Evolutionary conservation across 805 yeast genomes (phyloP).

Genomic region (Yarrowia divulgata): DNA sequence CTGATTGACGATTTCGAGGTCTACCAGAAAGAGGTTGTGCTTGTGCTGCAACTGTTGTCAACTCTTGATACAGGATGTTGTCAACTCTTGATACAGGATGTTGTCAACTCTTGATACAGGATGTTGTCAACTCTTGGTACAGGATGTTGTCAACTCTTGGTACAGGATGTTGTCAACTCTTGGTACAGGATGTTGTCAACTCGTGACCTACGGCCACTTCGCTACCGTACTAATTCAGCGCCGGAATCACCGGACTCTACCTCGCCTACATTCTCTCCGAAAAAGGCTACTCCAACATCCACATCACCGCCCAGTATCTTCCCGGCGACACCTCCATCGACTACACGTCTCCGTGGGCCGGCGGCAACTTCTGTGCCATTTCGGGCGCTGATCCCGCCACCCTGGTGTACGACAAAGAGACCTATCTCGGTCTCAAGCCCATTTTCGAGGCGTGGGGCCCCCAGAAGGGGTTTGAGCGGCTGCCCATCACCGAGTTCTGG

Average conservation of each 20-base stretch:
- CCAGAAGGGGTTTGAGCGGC: slow-evolving; percentile 60
- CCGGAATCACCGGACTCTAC: slow-evolving; percentile 73
- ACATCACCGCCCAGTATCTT: slow-evolving; percentile 67
- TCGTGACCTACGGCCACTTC: too few species aligned
- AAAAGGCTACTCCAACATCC: slow-evolving; percentile 55
- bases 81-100: too few species aligned
- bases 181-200: too few species aligned
- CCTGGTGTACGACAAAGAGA: slow-evolving; percentile 61
- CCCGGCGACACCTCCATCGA: slow-evolving; percentile 81
- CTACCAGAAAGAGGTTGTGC: too few species aligned
- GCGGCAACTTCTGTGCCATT: slow-evolving; percentile 67
- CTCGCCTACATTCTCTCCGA: slow-evolving; percentile 61
- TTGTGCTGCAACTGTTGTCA: too few species aligned
- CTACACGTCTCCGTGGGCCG: slow-evolving; percentile 86
- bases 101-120: too few species aligned
- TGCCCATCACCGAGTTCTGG: slow-evolving; percentile 68
- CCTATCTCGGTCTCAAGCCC: slow-evolving; percentile 58
- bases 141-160: too few species aligned
- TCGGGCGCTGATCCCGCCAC: slow-evolving; percentile 64
- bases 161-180: too few species aligned
- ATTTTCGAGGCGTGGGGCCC: slow-evolving; percentile 61
- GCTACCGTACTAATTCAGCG: slow-evolving; percentile 50
- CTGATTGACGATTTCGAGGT: too few species aligned
- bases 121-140: too few species aligned
- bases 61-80: too few species aligned